Evolutionary conservation across 441 rosid species (phyloP).

Genomic region (Adansonia madagascariensis): DNA sequence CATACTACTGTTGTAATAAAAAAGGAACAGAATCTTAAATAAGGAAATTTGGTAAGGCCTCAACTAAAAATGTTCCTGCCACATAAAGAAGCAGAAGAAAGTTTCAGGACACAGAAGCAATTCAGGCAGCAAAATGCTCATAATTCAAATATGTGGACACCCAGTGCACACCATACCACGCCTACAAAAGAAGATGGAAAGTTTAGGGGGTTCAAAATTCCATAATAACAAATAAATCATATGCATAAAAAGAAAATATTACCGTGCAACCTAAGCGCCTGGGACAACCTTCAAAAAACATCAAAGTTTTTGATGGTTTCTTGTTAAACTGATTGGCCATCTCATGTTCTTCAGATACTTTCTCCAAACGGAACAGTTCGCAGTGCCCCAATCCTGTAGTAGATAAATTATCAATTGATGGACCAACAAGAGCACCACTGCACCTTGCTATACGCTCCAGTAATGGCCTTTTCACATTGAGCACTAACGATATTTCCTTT

Average conservation of each 20-base stretch:
- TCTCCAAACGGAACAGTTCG: slow-evolving; percentile 74
- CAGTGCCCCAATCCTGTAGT: slow-evolving; percentile 71
- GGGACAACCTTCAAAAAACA: slow-evolving; percentile 98
- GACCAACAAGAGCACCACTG: slow-evolving; percentile 75
- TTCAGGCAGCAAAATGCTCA: slow-evolving; percentile 11
- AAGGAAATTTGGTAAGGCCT: background rate
- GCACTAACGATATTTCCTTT: slow-evolving; percentile 89
- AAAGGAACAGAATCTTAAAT: background rate
- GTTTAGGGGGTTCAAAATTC: background rate
- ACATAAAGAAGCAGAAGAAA: background rate
- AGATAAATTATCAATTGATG: slow-evolving; percentile 66
- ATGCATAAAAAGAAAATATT: slow-evolving; percentile 31
- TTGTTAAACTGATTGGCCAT: slow-evolving; percentile 56
- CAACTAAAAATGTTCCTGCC: slow-evolving; percentile 20
- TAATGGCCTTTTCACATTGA: slow-evolving; percentile 76
- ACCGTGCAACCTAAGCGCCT: slow-evolving; percentile 98
- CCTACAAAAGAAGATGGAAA: background rate
- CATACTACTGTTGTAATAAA: background rate
- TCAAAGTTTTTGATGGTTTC: slow-evolving; percentile 82
- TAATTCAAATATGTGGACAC: background rate
- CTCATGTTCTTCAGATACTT: slow-evolving; percentile 75
- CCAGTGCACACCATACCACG: background rate
- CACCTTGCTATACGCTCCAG: slow-evolving; percentile 87
- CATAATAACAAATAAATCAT: background rate
- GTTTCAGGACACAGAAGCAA: background rate